These are phyloP conservation scores for Tulasnella sp. DNA, from an alignment of 768 basidiomycete genomes.

Conservation along the genomic window DNA sequence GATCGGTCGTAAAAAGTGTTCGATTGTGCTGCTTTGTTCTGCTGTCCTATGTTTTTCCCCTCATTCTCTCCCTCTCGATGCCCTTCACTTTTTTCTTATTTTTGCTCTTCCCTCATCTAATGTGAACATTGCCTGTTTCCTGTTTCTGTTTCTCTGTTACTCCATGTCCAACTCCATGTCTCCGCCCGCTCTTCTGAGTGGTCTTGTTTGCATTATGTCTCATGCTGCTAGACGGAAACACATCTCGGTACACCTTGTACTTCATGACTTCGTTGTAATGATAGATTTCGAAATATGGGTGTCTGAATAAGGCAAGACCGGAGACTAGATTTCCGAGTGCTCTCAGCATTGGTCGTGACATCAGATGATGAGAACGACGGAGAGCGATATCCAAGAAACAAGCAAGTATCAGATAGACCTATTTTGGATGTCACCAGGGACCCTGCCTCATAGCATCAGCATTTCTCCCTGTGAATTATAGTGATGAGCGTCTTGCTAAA, in stretches of 20 bases:
- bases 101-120: not conserved
- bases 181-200: not conserved
- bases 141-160: conserved; percentile 4
- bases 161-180: not conserved
- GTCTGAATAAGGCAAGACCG: too few relatives aligned
- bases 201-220: not conserved
- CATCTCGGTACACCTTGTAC: not conserved
- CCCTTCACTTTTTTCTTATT: not conserved
- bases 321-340: too few relatives aligned
- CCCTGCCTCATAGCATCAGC: not conserved
- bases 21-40: not conserved
- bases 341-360: too few relatives aligned
- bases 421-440: not conserved
- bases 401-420: not conserved
- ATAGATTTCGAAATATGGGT: not conserved
- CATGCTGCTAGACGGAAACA: not conserved
- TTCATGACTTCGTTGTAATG: not conserved
- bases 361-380: too few relatives aligned
- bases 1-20: not conserved
- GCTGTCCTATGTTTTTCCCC: not conserved
- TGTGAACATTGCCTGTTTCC: not conserved
- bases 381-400: not conserved
- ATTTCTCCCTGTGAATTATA: not conserved
- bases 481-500: not conserved
- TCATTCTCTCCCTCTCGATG: not conserved